Percentiles rank a stretch among this genome's conserved stretches.
phyloP scores from a whole-genome alignment of 129 eudicot genomes.

The Rutidosis leptorrhynchoides region DNA sequence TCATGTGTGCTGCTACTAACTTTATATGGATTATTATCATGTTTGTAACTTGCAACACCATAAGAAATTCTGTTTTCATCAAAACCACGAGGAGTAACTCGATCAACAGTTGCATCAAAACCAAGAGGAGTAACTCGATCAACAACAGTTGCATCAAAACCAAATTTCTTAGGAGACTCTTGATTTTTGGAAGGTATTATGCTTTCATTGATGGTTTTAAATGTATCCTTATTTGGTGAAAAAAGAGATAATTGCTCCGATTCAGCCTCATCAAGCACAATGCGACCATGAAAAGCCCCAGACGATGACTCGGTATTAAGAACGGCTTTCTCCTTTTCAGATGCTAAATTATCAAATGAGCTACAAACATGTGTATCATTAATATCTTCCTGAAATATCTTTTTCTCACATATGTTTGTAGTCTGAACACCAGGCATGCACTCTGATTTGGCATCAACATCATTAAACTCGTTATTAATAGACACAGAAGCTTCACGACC shows the following conservation, averaged over 20 bases:
- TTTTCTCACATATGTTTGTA: constrained; percentile 30
- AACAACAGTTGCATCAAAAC: constrained; percentile 16
- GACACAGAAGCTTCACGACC: constrained; percentile 36
- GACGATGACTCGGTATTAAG: constrained; percentile 25
- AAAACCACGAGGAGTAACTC: constrained; percentile 22
- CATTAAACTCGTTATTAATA: constrained; percentile 16
- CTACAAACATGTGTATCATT: constrained; percentile 17
- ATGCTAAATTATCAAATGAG: constrained; percentile 27
- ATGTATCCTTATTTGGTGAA: constrained; percentile 21
- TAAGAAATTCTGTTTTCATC: constrained; percentile 24
- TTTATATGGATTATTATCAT: constrained; percentile 25
- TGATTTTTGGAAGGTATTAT: constrained; percentile 19
- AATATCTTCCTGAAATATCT: constrained; percentile 22
- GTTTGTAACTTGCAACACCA: constrained; percentile 24
- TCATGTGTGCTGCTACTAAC: constrained; percentile 21
- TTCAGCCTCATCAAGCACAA: constrained; percentile 25
- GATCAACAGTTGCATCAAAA: constrained; percentile 23
- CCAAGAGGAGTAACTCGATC: constrained; percentile 28
- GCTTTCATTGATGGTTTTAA: constrained; percentile 12
- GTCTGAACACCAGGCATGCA: constrained; percentile 21
- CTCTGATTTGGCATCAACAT: constrained; percentile 5
- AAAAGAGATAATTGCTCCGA: constrained; percentile 25
- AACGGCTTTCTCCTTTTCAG: constrained; percentile 32
- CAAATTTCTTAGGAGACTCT: constrained; percentile 21
- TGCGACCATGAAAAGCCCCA: constrained; percentile 26